Evolutionary conservation across 176 grass and related monocot genomes (phyloP).

Genomic region (Eleusine indica): DNA sequence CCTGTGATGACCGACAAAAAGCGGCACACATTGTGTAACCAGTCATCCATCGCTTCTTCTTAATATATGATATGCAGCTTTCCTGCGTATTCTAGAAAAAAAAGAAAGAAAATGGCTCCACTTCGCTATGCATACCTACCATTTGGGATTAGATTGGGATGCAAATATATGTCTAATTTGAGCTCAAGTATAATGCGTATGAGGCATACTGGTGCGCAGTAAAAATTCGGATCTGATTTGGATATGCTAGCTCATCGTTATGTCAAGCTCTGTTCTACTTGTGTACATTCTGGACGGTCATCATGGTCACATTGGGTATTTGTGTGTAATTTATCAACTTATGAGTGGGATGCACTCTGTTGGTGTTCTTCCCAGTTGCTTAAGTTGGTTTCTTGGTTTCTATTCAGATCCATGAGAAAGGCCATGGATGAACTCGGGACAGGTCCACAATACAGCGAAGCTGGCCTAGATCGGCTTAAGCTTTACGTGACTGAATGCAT

Average conservation of each 20-base stretch:
- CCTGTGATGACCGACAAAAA: too few relatives aligned
- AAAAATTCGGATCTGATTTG: not conserved
- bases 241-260: not conserved
- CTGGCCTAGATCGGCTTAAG: conserved; percentile 46
- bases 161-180: not conserved
- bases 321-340: not conserved
- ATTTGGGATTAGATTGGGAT: not conserved
- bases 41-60: too few relatives aligned
- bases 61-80: too few relatives aligned
- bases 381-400: conserved; percentile 24
- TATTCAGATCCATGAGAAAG: conserved; percentile 71
- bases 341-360: not conserved
- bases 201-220: not conserved
- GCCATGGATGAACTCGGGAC: conserved; percentile 47
- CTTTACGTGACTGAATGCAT: conserved; percentile 63
- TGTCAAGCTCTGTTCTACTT: not conserved
- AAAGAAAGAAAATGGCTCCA: not conserved
- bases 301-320: not conserved
- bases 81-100: too few relatives aligned
- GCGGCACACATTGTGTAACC: too few relatives aligned
- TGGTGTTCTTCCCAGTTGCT: conserved; percentile 9
- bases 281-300: not conserved
- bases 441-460: conserved; percentile 23
- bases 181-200: not conserved
- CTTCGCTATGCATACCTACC: not conserved